Evolutionary conservation across 345 rosid species (phyloP).

Genomic region (Dimocarpus longan): DNA sequence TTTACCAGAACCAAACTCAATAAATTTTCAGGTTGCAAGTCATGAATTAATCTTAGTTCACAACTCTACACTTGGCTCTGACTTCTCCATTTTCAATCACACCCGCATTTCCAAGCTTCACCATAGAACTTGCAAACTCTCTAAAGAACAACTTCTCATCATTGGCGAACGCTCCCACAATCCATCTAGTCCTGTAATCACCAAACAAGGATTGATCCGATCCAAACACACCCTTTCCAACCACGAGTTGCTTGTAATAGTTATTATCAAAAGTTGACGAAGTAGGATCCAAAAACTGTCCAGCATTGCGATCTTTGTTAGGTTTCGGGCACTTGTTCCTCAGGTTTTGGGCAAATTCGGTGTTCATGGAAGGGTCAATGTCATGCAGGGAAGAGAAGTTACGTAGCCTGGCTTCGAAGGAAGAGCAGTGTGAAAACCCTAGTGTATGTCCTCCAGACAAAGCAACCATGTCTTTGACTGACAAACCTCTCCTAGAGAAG

Average conservation of each 20-base stretch:
- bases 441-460: conserved; percentile 81
- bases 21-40: not conserved
- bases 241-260: conserved; percentile 62
- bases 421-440: conserved; percentile 87
- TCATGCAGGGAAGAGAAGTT: conserved; percentile 60
- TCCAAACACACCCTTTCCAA: conserved; percentile 62
- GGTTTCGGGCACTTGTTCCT: conserved; percentile 50
- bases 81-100: conserved; percentile 67
- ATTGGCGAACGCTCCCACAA: conserved; percentile 56
- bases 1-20: not conserved
- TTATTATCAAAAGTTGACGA: conserved; percentile 59
- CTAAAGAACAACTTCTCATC: conserved; percentile 66
- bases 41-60: conserved; percentile 37
- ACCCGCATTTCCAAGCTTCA: conserved; percentile 71
- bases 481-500: conserved; percentile 66
- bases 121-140: conserved; percentile 72
- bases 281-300: conserved; percentile 67
- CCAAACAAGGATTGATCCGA: conserved; percentile 63
- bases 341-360: conserved; percentile 43
- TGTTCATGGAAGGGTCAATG: conserved; percentile 65
- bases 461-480: conserved; percentile 74
- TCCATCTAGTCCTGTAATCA: conserved; percentile 58
- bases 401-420: conserved; percentile 61
- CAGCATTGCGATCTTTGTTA: conserved; percentile 55
- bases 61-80: conserved; percentile 50